These are phyloP conservation scores for Hyphopichia homilentoma DNA, from an alignment of 805 yeast genomes.

Conservation along the genomic window DNA sequence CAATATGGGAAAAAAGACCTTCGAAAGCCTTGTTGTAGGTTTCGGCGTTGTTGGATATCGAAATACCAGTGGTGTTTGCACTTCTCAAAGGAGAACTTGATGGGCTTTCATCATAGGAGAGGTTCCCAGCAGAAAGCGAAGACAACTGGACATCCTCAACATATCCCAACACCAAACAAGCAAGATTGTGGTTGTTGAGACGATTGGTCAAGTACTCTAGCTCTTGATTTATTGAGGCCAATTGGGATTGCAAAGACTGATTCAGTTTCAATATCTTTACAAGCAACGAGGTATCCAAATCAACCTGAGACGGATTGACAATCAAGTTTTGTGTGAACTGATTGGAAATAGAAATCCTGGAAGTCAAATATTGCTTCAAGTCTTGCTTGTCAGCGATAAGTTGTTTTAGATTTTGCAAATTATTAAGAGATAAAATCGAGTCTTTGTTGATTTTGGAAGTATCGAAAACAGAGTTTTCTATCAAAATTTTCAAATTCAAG, in stretches of 20 bases:
- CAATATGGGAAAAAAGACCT: conserved; percentile 43
- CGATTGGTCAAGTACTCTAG: conserved; percentile 21
- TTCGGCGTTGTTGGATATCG: conserved; percentile 39
- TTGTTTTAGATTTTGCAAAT: conserved; percentile 25
- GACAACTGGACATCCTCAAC: conserved; percentile 39
- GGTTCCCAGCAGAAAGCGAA: too few species aligned
- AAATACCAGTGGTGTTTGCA: conserved; percentile 10
- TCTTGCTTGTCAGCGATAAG: conserved; percentile 27
- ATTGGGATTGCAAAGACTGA: conserved; percentile 26
- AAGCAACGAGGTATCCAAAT: conserved; percentile 25
- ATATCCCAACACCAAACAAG: conserved; percentile 45
- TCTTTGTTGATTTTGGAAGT: conserved; percentile 30
- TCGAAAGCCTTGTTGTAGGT: conserved; percentile 37
- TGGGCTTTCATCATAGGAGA: conserved; percentile 1
- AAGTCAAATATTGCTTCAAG: conserved; percentile 24
- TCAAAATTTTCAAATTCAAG: conserved; percentile 39
- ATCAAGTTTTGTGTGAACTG: conserved; percentile 29
- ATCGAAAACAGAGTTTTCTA: conserved; percentile 43
- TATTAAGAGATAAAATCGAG: conserved; percentile 27
- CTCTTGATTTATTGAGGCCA: conserved; percentile 21
- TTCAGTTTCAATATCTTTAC: conserved; percentile 31
- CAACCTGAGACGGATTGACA: conserved; percentile 10
- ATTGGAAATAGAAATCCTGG: conserved; percentile 28
- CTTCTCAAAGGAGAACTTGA: conserved; percentile 2
- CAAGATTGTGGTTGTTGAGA: conserved; percentile 40